Evolutionary conservation across 2,329 filamentous ascomycete genomes (phyloP).

Genomic region (Beauveria varroae): DNA sequence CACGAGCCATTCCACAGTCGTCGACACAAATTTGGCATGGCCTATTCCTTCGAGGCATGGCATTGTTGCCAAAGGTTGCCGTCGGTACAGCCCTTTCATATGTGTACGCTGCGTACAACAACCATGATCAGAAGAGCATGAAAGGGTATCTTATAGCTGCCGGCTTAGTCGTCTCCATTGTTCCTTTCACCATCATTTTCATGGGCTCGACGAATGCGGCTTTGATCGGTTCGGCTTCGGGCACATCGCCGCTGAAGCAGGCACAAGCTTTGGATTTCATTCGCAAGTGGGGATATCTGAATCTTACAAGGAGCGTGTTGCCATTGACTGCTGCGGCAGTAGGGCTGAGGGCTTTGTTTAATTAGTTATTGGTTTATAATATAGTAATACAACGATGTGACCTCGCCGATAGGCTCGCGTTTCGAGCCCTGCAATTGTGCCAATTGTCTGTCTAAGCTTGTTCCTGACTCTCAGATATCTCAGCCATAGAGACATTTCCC

Average conservation of each 20-base stretch:
- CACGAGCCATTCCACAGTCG: neutral
- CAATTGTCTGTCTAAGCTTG: neutral
- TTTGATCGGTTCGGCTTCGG: neutral
- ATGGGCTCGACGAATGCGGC: neutral
- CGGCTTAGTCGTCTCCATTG: neutral
- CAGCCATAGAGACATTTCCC: too few species aligned
- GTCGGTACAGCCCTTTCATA: conserved; percentile 24
- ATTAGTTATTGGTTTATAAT: neutral
- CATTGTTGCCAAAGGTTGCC: conserved; percentile 29
- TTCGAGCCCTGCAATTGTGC: neutral
- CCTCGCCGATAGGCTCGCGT: neutral
- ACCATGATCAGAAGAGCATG: neutral
- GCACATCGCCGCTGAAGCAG: neutral
- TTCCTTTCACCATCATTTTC: neutral
- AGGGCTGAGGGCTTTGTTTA: neutral
- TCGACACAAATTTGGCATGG: conserved; percentile 25
- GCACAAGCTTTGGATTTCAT: neutral
- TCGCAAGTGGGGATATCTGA: neutral
- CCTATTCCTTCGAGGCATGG: conserved; percentile 29
- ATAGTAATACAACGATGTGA: neutral
- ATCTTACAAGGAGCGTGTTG: neutral
- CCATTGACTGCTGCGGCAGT: neutral
- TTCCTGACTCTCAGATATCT: too few species aligned
- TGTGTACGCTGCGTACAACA: conserved; percentile 26
- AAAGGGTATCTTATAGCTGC: neutral